phyloP scores from a whole-genome alignment of 2,329 filamentous ascomycete species.

The Colletotrichum sp. region DNA sequence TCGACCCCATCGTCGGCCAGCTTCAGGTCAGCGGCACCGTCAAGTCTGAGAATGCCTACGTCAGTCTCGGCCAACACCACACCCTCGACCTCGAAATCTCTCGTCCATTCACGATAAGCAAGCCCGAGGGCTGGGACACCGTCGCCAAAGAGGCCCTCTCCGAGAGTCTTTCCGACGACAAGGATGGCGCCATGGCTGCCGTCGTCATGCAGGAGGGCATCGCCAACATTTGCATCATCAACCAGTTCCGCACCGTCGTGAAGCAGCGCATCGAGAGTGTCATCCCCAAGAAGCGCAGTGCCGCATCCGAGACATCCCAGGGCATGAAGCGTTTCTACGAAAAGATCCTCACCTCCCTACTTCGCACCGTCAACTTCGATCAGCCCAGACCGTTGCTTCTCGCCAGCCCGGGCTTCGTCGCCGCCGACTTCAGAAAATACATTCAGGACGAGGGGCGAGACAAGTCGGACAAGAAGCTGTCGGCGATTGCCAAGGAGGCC shows the following conservation, averaged over 20 bases:
- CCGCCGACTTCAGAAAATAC: constrained; percentile 79
- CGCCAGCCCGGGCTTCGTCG: constrained; percentile 89
- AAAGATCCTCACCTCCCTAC: constrained; percentile 75
- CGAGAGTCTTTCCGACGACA: constrained; percentile 80
- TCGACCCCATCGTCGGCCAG: constrained; percentile 59
- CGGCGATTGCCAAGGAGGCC: constrained; percentile 64
- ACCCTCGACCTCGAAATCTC: constrained; percentile 84
- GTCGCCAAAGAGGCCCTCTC: constrained; percentile 79
- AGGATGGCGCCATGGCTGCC: constrained; percentile 83
- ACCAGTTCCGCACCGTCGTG: constrained; percentile 78
- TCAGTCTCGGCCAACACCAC: constrained; percentile 61
- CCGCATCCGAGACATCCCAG: constrained; percentile 70
- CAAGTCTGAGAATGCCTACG: constrained; percentile 56
- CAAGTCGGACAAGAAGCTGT: constrained; percentile 71
- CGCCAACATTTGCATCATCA: constrained; percentile 84
- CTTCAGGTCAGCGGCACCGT: constrained; percentile 63
- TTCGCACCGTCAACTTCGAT: constrained; percentile 78
- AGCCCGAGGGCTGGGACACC: constrained; percentile 82
- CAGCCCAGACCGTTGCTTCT: constrained; percentile 77
- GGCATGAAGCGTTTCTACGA: constrained; percentile 81
- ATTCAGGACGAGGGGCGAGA: constrained; percentile 64
- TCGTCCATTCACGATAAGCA: constrained; percentile 87
- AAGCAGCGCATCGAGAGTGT: constrained; percentile 72
- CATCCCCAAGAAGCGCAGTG: constrained; percentile 71
- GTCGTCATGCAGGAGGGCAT: constrained; percentile 92